These are phyloP conservation scores for Canavalia ensiformis DNA, from an alignment of 306 rosid genomes.

Conservation along the genomic window DNA sequence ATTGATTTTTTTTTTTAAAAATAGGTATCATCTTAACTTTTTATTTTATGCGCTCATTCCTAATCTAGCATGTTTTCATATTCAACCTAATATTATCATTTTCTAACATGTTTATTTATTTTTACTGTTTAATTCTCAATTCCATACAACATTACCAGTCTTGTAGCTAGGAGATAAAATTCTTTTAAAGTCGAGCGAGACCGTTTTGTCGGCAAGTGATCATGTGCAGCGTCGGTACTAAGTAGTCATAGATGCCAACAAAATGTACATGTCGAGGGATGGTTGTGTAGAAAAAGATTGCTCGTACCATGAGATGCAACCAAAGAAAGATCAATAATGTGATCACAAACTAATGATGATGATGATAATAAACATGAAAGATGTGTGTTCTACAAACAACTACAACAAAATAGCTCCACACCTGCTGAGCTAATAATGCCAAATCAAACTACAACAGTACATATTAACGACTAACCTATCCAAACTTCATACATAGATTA, in stretches of 20 bases:
- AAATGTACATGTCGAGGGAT: slow-evolving; percentile 9
- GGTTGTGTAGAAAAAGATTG: slow-evolving; percentile 16
- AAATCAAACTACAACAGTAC: slow-evolving; percentile 42
- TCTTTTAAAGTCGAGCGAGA: too few relatives aligned
- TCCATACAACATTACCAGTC: too few relatives aligned
- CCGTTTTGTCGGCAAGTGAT: not conserved
- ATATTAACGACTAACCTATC: slow-evolving; percentile 39
- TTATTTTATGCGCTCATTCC: too few relatives aligned
- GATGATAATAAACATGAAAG: slow-evolving; percentile 6
- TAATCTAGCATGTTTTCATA: too few relatives aligned
- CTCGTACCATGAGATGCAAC: slow-evolving; percentile 33
- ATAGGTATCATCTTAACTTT: too few relatives aligned
- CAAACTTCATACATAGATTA: slow-evolving; percentile 31
- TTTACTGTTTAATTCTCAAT: too few relatives aligned
- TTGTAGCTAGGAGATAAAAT: too few relatives aligned
- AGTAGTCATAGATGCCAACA: slow-evolving; percentile 2
- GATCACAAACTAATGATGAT: not conserved
- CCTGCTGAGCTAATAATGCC: slow-evolving; percentile 41
- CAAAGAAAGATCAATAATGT: slow-evolving; percentile 35
- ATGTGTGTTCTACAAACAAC: slow-evolving; percentile 30
- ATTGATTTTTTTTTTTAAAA: too few relatives aligned
- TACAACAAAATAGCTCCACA: slow-evolving; percentile 41
- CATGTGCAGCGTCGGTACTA: not conserved
- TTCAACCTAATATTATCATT: too few relatives aligned
- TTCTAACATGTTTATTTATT: too few relatives aligned